Percentiles rank a stretch among this genome's conserved stretches.
Evolutionary conservation across 208 protist genomes (phyloP).

Genomic region (Trichomonas tenax): DNA sequence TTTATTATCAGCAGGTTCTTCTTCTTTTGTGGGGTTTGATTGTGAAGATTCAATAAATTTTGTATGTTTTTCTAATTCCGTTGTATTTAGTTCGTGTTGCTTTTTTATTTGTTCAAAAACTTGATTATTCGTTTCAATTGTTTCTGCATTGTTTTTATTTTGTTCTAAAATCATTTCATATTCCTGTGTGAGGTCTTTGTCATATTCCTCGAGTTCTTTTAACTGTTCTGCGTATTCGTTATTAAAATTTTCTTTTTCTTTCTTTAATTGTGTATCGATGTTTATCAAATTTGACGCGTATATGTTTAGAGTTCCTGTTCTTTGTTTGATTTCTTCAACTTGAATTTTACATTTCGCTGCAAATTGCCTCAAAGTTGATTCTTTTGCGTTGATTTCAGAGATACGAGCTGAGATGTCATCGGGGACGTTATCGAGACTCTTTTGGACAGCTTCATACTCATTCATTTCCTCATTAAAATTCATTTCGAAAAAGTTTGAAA

Average conservation of each 20-base stretch:
- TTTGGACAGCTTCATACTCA: not conserved
- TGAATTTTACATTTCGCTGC: not conserved
- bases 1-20: not conserved
- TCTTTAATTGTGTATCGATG: not conserved
- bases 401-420: not conserved
- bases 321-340: not conserved
- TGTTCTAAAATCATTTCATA: not conserved
- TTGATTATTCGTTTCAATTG: not conserved
- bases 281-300: not conserved
- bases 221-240: not conserved
- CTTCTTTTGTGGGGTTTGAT: not conserved
- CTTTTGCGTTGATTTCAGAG: not conserved
- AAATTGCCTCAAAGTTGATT: not conserved
- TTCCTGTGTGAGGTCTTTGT: not conserved
- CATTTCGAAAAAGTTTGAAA: no score
- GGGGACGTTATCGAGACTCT: not conserved
- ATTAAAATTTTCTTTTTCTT: not conserved
- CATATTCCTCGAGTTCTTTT: not conserved
- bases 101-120: not conserved
- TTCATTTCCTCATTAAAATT: not conserved
- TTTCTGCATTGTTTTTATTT: not conserved
- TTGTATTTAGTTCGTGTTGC: not conserved
- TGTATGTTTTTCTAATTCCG: not conserved
- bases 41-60: not conserved
- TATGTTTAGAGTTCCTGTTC: not conserved